phyloP scores from a whole-genome alignment of 352 stramenopile genomes.

The Phytophthora hibernalis region DNA sequence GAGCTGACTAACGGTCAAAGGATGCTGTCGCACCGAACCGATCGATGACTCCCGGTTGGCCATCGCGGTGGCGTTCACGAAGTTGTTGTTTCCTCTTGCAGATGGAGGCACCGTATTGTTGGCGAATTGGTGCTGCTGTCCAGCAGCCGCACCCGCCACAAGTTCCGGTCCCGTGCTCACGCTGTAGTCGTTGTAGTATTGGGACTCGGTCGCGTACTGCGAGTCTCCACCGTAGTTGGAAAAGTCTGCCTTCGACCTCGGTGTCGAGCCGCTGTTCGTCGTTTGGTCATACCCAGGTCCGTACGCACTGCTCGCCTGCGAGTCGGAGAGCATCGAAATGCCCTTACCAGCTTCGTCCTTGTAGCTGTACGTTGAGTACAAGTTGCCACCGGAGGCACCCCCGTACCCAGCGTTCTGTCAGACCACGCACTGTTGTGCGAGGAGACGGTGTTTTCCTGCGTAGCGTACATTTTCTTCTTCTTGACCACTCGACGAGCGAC shows the following conservation, averaged over 20 bases:
- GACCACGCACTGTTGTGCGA: constrained; percentile 33
- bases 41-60: constrained; percentile 19
- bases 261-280: constrained; percentile 24
- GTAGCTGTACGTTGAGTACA: constrained; percentile 42
- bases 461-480: constrained; percentile 39
- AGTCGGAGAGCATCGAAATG: constrained; percentile 33
- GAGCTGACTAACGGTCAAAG: constrained; percentile 40
- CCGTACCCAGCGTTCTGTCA: constrained; percentile 27
- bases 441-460: constrained; percentile 40
- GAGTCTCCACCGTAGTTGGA: constrained; percentile 22
- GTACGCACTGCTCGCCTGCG: constrained; percentile 34
- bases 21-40: constrained; percentile 24
- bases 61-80: constrained; percentile 35
- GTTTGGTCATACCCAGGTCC: constrained; percentile 23
- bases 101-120: constrained; percentile 13
- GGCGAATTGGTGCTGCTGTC: constrained; percentile 13
- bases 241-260: constrained; percentile 44
- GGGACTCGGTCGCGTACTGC: constrained; percentile 27
- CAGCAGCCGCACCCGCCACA: constrained; percentile 6
- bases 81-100: constrained; percentile 8
- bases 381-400: constrained; percentile 17
- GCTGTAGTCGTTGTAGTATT: constrained; percentile 46
- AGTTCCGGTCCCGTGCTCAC: constrained; percentile 34
- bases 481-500: constrained; percentile 44
- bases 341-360: constrained; percentile 27